Evolutionary conservation across 1,284 basidiomycete species (phyloP).

Genomic region (Athelia sp.): DNA sequence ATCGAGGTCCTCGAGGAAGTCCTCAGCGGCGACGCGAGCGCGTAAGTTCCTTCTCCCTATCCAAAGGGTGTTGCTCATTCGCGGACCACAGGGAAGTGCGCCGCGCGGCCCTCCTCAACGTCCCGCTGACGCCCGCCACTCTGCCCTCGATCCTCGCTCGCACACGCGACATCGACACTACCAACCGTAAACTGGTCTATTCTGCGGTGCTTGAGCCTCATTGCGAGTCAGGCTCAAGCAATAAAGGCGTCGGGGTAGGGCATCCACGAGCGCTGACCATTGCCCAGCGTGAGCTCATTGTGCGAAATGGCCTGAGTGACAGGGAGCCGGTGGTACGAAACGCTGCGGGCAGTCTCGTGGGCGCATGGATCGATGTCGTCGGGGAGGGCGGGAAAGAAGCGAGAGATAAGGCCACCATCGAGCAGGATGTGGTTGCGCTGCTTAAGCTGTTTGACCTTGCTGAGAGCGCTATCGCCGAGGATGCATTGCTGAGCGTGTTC

Average conservation of each 20-base stretch:
- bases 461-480: constrained; percentile 57
- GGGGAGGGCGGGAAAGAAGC: constrained; percentile 23
- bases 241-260: constrained; percentile 43
- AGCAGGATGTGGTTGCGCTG: constrained; percentile 49
- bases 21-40: constrained; percentile 71
- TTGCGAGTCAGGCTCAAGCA: constrained; percentile 7
- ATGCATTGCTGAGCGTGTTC: constrained; percentile 63
- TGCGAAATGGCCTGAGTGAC: constrained; percentile 84
- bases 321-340: constrained; percentile 79
- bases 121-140: constrained; percentile 60
- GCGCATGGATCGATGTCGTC: constrained; percentile 68
- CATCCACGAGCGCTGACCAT: constrained; percentile 71
- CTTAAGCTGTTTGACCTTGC: constrained; percentile 61
- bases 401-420: constrained; percentile 39
- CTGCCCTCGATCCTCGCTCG: constrained; percentile 73
- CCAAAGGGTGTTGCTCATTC: background rate
- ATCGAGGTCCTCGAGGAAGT: constrained; percentile 70
- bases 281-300: constrained; percentile 72
- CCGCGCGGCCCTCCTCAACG: constrained; percentile 78
- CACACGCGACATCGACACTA: constrained; percentile 81
- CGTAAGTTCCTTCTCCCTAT: constrained; percentile 48
- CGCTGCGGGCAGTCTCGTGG: constrained; percentile 76
- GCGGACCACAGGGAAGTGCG: constrained; percentile 74
- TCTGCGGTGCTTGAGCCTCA: constrained; percentile 51
- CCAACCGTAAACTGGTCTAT: constrained; percentile 82